Evolutionary conservation across 2,329 filamentous ascomycete genomes (phyloP).

Genomic region (Mycosphaerella arachidis): DNA sequence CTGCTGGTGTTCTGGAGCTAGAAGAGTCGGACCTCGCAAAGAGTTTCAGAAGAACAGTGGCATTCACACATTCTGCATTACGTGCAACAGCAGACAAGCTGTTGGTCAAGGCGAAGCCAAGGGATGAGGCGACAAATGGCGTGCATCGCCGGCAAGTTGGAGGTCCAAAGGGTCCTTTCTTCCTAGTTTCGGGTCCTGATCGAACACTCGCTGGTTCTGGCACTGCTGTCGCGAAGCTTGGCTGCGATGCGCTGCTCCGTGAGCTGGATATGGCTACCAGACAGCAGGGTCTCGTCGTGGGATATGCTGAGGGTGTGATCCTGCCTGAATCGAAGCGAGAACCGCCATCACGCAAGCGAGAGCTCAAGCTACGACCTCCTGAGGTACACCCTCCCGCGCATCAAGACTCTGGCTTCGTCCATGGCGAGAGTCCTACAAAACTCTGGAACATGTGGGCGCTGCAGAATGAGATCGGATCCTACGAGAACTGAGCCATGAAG

Average conservation of each 20-base stretch:
- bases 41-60: constrained; percentile 24
- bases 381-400: constrained; percentile 1
- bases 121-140: constrained; percentile 2
- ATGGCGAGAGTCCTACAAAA: constrained; percentile 33
- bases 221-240: constrained; percentile 11
- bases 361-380: neutral
- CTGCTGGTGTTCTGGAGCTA: constrained; percentile 13
- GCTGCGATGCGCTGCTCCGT: constrained; percentile 12
- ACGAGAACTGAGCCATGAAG: constrained; percentile 3
- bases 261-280: constrained; percentile 17
- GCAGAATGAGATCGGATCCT: constrained; percentile 23
- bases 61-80: constrained; percentile 23
- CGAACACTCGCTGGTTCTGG: constrained; percentile 9
- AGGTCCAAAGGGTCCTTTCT: constrained; percentile 17
- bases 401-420: constrained; percentile 17
- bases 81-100: constrained; percentile 10
- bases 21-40: constrained; percentile 17
- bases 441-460: constrained; percentile 33
- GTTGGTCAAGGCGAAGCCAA: neutral
- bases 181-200: constrained; percentile 13
- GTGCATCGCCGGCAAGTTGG: neutral
- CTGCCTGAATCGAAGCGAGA: constrained; percentile 20
- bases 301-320: constrained; percentile 19
- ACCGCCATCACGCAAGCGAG: constrained; percentile 1
- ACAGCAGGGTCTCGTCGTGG: constrained; percentile 15